Percentiles rank a stretch among this genome's conserved stretches.
Evolutionary conservation across 2,329 filamentous ascomycete species (phyloP).

Genomic region (Fusarium sp.): DNA sequence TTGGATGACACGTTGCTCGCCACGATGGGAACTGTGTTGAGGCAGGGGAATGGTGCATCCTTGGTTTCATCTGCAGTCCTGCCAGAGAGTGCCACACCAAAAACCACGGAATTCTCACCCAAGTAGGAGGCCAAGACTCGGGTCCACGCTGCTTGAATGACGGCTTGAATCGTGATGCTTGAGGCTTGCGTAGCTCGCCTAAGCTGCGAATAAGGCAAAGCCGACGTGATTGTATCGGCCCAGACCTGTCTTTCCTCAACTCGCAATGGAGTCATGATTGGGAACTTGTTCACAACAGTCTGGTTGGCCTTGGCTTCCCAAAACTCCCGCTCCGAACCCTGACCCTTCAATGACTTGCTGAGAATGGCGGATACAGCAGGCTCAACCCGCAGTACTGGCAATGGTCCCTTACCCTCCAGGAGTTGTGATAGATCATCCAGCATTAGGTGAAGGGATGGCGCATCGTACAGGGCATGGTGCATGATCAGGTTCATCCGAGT

Average conservation of each 20-base stretch:
- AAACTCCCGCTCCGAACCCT: conserved; percentile 61
- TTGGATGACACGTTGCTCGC: conserved; percentile 68
- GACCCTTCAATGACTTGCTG: conserved; percentile 43
- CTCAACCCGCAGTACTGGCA: conserved; percentile 44
- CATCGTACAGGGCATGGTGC: conserved; percentile 90
- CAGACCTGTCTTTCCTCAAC: conserved; percentile 50
- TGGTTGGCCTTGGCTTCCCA: conserved; percentile 71
- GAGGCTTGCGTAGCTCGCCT: conserved; percentile 65
- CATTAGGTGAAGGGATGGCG: conserved; percentile 75
- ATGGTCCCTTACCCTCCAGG: conserved; percentile 38
- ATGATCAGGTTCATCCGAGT: conserved; percentile 62
- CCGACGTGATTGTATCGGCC: conserved; percentile 51
- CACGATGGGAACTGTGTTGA: conserved; percentile 82
- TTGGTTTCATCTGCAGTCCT: conserved; percentile 71
- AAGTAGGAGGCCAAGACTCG: conserved; percentile 80
- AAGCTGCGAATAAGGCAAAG: conserved; percentile 58
- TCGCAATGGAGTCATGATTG: conserved; percentile 75
- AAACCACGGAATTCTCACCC: conserved; percentile 79
- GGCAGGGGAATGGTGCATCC: conserved; percentile 77
- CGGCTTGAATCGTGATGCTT: conserved; percentile 81
- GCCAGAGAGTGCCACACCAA: conserved; percentile 85
- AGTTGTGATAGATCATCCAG: conserved; percentile 66
- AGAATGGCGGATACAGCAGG: conserved; percentile 58
- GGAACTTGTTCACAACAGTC: conserved; percentile 77
- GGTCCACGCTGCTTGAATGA: conserved; percentile 83